Base-by-base conservation (phyloP, 257 asterid species). In the Solanum virginianum region DNA sequence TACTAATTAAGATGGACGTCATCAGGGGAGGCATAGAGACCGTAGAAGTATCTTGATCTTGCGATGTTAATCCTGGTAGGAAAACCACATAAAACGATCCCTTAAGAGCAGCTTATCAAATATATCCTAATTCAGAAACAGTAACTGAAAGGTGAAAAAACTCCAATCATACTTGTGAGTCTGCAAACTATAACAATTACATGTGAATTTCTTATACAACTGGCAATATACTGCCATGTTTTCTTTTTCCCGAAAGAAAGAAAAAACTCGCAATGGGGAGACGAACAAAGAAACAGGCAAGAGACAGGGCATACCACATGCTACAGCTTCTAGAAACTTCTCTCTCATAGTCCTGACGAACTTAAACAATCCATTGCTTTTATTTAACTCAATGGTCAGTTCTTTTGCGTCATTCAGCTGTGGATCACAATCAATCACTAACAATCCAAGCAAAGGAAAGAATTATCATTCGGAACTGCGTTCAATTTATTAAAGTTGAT, bases 301-400 rank as follows among this genome's bases (percentile, higher is more conserved):
- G 85, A 82, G 53, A 82, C 29, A 87, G 70, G 57, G 3, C 88
- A 18, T 92, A 95, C 98, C 98, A 68, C 68, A 55, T 57, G 87
- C 86, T 68, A 91, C 92, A 82, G 94, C 90, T 88, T 90, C 92
- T 91, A 92, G 95, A 87, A 95, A 95, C 80, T 91, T 92, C 87
- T 86, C 91, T 83, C 99, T 91, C 98, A 95, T 91, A 80, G 86
- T 92, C 89, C 97, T 90, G 83, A 93, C 97, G 86, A 95, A 94
- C 89, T 94, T 90, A 93, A 91, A 94, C 17, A 94, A 90, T 70
- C 93, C 97, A 68, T 93, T 92, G 92, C 87, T 91, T 81, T 85
- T 88, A 85, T 95, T 95, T 81, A 95, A 86, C 89, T 94, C 95
- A 22, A 62, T 45, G 43, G 94, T 89, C 87, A 94, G 80, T 89